Percentiles rank a stretch among this genome's conserved stretches.
Conservation (phyloP, 805 yeast genomes). For the Spathaspora gorwiae region DNA sequence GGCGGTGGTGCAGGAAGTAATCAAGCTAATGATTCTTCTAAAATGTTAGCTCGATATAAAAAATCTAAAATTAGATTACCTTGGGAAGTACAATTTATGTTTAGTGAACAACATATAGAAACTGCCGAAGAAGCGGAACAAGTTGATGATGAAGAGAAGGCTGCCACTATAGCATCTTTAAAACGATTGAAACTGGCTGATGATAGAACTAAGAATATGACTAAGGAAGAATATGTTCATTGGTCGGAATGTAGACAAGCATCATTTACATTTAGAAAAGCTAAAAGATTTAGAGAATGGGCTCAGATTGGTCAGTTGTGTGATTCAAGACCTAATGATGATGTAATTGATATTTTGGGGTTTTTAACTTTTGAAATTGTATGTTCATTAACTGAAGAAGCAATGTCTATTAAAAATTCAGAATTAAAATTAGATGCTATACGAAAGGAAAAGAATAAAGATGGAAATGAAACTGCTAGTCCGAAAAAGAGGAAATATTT, state of each 20-base stretch:
- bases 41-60: conserved; percentile 49
- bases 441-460: conserved; percentile 22
- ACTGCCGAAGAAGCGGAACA: conserved; percentile 55
- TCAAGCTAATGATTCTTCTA: conserved; percentile 32
- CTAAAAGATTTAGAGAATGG: conserved; percentile 95
- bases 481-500: conserved; percentile 46
- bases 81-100: conserved; percentile 95
- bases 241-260: conserved; percentile 99
- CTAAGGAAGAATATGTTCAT: conserved; percentile 94
- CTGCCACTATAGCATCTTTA: conserved; percentile 82
- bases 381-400: conserved; percentile 89
- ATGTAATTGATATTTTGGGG: conserved; percentile 92
- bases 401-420: conserved; percentile 69
- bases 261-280: conserved; percentile 88
- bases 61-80: conserved; percentile 81
- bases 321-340: conserved; percentile 91
- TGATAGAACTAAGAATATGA: conserved; percentile 89
- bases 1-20: conserved; percentile 27
- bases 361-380: conserved; percentile 95
- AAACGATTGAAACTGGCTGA: conserved; percentile 89
- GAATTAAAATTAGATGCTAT: conserved; percentile 50
- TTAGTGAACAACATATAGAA: conserved; percentile 80
- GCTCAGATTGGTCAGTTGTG: conserved; percentile 79
- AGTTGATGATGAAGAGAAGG: conserved; percentile 84
- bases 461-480: conserved; percentile 19